phyloP scores from a whole-genome alignment of 192 early-diverging fungal species.

The Helicostylum pulchrum region DNA sequence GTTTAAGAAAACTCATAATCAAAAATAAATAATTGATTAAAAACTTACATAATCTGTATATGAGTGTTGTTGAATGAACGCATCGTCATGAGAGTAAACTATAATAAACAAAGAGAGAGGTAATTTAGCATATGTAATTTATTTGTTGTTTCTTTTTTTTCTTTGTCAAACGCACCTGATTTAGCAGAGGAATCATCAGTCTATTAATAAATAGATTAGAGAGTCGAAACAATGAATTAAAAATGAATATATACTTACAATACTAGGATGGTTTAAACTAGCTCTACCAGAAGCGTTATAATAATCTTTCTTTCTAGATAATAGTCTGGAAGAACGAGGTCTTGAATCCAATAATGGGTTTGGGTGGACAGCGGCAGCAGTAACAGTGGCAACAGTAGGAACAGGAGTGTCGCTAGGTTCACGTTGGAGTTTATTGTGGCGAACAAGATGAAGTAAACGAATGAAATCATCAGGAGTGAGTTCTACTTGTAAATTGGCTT shows the following conservation, averaged over 20 bases:
- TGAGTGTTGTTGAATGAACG: too few species aligned
- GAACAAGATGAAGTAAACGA: constrained; percentile 20
- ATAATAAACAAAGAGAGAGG: too few species aligned
- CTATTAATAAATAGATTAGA: not conserved
- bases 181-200: constrained; percentile 1
- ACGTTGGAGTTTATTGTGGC: not conserved
- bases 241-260: not conserved
- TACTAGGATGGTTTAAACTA: not conserved
- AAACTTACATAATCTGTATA: constrained; percentile 1
- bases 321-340: constrained; percentile 11
- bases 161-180: not conserved
- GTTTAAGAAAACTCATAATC: too few species aligned
- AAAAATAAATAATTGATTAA: not conserved
- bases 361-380: not conserved
- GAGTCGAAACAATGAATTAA: too few species aligned
- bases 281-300: not conserved
- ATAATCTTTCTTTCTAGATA: not conserved
- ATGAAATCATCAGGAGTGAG: constrained; percentile 35
- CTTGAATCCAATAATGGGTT: not conserved
- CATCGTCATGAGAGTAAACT: too few species aligned
- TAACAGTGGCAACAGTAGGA: not conserved
- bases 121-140: too few species aligned
- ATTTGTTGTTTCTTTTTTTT: not conserved
- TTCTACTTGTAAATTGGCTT: constrained; percentile 33
- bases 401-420: not conserved